Base-by-base conservation (phyloP, 352 stramenopile genomes). In the Phytophthora cryptogea region DNA sequence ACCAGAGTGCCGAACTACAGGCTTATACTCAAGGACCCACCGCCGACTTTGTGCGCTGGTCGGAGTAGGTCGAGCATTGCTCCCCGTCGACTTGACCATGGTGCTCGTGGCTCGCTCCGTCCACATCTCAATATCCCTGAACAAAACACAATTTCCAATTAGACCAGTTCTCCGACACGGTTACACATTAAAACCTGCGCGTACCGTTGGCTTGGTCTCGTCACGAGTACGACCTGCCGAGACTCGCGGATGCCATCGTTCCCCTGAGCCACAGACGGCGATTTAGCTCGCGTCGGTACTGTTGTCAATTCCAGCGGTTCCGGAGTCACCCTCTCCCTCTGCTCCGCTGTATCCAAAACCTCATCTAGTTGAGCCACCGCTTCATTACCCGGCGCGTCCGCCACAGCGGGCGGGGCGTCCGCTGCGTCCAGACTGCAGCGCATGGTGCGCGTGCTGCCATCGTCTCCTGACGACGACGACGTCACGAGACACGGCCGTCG, bases 21-120 rank as follows among this genome's bases (percentile, higher is more conserved):
- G 86, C 44, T 94, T 94, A 74, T 94, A 94, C 58, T 92, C 80
- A 10, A 89, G 78, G 45, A 90, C 72, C 76, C 80, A 90, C 27
- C 76, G 76, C 32, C 62, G 70, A 63, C 83, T 89, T 37, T 90
- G 80, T 41, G 78, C 76, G 35, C 70, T 83, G 4, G 79, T 80
- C 5, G 72, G 68, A 10, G 70, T 70, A 5, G 79, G 50, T 11
- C 76, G 80, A 28, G 80, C 42, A 26, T 55, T 83, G 13, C 67
- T 82, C 13, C 65, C 75, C 7, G 55, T 74, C 7, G 76, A 92
- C 41, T 74, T 80, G 46, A 86, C 68, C 81, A 89, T 92, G 54
- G 78, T 90, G 59, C 72, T 94, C 5, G 78, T 88, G 27, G 81
- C 80, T 1, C 83, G 81, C 68, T 92, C 77, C 20, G 83, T 90